Percentiles rank a stretch among this genome's conserved stretches.
Evolutionary conservation across 148 eudicot species (phyloP).

Genomic region (Fagopyrum esculentum): DNA sequence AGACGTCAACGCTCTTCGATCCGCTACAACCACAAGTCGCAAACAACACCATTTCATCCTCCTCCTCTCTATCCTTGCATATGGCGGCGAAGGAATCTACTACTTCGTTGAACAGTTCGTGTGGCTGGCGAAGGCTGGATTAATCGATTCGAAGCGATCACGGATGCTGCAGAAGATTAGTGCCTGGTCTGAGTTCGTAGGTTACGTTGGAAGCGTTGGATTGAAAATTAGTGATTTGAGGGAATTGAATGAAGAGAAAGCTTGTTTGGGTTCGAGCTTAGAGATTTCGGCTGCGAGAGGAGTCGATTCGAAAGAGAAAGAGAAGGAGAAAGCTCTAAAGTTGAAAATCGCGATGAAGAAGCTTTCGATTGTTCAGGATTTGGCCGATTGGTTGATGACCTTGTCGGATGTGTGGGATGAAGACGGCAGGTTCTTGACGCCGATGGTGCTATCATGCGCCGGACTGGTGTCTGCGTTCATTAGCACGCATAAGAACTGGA

Average conservation of each 20-base stretch:
- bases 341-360: slow-evolving; percentile 63
- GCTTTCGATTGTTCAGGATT: slow-evolving; percentile 75
- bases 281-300: slow-evolving; percentile 38
- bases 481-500: slow-evolving; percentile 89
- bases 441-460: slow-evolving; percentile 56
- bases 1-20: slow-evolving; percentile 62
- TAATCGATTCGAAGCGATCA: slow-evolving; percentile 36
- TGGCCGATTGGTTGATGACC: slow-evolving; percentile 90
- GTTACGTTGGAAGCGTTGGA: slow-evolving; percentile 64
- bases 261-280: slow-evolving; percentile 33
- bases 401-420: slow-evolving; percentile 71
- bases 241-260: slow-evolving; percentile 38
- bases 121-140: slow-evolving; percentile 75
- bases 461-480: slow-evolving; percentile 79
- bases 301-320: slow-evolving; percentile 29
- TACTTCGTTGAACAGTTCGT: slow-evolving; percentile 80
- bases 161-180: slow-evolving; percentile 38
- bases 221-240: slow-evolving; percentile 63
- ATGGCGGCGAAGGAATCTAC: slow-evolving; percentile 87
- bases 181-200: slow-evolving; percentile 85
- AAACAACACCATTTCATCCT: slow-evolving; percentile 1
- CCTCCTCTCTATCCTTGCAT: slow-evolving; percentile 41
- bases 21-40: neutral
- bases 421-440: slow-evolving; percentile 47
- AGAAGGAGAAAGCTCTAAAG: slow-evolving; percentile 36